These are phyloP conservation scores for Penicillium longicatenatum DNA, from an alignment of 495 filamentous ascomycete genomes.

Conservation along the genomic window DNA sequence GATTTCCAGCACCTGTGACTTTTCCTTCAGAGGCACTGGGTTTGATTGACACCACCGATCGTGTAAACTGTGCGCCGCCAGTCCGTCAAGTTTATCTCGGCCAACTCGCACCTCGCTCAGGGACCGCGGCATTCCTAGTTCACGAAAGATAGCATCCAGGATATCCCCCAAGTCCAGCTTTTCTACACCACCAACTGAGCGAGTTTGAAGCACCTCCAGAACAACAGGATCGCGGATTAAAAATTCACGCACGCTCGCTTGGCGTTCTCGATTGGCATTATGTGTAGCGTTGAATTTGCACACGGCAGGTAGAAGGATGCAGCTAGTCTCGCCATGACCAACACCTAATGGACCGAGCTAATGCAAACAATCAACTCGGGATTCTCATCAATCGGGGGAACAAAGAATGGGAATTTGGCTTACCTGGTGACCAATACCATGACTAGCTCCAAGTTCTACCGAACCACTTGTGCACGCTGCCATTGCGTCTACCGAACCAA, in stretches of 20 bases:
- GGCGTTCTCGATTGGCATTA: constrained; percentile 48
- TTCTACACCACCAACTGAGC: constrained; percentile 35
- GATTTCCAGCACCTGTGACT: constrained; percentile 58
- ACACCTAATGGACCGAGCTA: constrained; percentile 63
- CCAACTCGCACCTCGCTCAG: constrained; percentile 55
- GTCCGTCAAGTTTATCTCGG: constrained; percentile 49
- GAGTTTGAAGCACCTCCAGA: constrained; percentile 38
- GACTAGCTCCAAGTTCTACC: constrained; percentile 58
- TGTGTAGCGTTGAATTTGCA: constrained; percentile 59
- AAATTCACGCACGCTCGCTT: constrained; percentile 48
- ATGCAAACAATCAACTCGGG: background rate
- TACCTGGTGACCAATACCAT: constrained; percentile 68
- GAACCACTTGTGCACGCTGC: constrained; percentile 44
- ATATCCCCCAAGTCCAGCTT: constrained; percentile 54
- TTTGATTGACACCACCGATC: constrained; percentile 54
- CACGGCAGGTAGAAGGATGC: constrained; percentile 62
- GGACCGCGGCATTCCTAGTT: constrained; percentile 57
- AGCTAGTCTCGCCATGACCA: constrained; percentile 67
- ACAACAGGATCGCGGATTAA: constrained; percentile 52
- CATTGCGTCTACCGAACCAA: constrained; percentile 61
- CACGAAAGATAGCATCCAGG: constrained; percentile 55
- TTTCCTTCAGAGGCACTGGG: constrained; percentile 49
- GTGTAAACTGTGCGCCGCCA: constrained; percentile 55
- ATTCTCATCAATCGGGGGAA: background rate
- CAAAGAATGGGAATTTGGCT: background rate